These are phyloP conservation scores for Picocystis sp. DNA, from an alignment of 163 green algal genomes.

Conservation along the genomic window DNA sequence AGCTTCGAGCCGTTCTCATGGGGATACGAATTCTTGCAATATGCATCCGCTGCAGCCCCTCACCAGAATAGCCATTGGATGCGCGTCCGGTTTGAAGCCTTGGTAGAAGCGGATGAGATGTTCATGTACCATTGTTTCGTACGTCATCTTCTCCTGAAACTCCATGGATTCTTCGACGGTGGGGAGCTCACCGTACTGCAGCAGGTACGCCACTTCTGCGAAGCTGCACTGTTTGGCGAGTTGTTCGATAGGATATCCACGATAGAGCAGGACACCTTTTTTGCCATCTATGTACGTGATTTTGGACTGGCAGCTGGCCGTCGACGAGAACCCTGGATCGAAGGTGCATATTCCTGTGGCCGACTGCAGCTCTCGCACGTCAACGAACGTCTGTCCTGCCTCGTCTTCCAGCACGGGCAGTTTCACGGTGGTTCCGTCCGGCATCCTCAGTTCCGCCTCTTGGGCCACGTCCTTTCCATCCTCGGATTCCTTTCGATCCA, in stretches of 20 bases:
- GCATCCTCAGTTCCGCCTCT: background rate
- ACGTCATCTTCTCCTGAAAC: conserved; percentile 35
- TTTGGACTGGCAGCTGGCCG: conserved; percentile 54
- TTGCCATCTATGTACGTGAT: conserved; percentile 97
- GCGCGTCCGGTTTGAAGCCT: conserved; percentile 47
- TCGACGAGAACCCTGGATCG: conserved; percentile 23
- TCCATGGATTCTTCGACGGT: conserved; percentile 21
- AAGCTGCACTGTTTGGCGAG: conserved; percentile 42
- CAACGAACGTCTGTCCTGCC: background rate
- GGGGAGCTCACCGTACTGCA: conserved; percentile 34
- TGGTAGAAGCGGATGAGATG: conserved; percentile 45
- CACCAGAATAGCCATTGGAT: conserved; percentile 58
- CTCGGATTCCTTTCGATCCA: no score
- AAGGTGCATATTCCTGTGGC: conserved; percentile 47
- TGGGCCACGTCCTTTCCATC: no score
- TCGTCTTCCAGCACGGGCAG: background rate
- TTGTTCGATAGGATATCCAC: conserved; percentile 42
- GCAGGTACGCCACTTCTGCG: conserved; percentile 34
- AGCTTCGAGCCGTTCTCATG: background rate
- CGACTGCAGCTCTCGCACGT: background rate
- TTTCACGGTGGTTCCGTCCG: background rate
- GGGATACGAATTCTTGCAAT: background rate
- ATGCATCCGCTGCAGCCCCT: background rate
- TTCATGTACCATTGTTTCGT: conserved; percentile 48
- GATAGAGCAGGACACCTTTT: conserved; percentile 36